Evolutionary conservation across 768 basidiomycete species (phyloP), one percentile per base, ranked within the genome.

Genomic region (Clathrus columnatus): DNA sequence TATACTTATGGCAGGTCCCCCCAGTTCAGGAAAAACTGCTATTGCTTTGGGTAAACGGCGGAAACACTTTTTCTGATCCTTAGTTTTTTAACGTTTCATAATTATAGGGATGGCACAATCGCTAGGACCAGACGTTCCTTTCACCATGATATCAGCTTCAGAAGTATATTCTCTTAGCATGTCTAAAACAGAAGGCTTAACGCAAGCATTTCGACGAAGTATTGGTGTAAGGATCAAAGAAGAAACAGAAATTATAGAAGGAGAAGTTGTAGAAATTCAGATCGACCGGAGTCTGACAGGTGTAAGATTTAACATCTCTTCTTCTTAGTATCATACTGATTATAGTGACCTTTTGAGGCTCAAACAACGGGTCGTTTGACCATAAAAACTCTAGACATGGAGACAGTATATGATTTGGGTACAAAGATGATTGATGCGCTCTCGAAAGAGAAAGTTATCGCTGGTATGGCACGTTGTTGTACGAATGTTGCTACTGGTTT

Each of bases 341-440:
- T 17, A 26, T 18, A 2, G 20, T 57, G 48, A 24, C 29, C 7
- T 53, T 26, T 51, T 27, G 62, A 96, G 94, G 91, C 94, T 0
- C 96, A 93, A 4, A 98, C 97, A 73, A 97, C 96, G 1, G 96
- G 95, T 2, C 94, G 96, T 68, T 69, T 98, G 58, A 98, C 96
- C 0, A 87, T 99, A 64, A 98, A 98, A 71, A 95, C 92, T 14
- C 96, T 93, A 2, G 95, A 98, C 68, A 98, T 99, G 96, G 96
- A 98, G 73, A 98, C 96, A 4, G 87, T 99, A 28, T 99, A 99
- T 67, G 96, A 99, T 70, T 79, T 98, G 27, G 96, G 96, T 10
- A 91, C 85, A 49, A 99, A 98, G 78, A 98, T 99, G 96, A 98
- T 99, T 48, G 96, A 99, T 61, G 85, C 93, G 3, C 73, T 99